Percentiles rank a stretch among this genome's conserved stretches.
phyloP scores from a whole-genome alignment of 2,329 filamentous ascomycete genomes.

The Aspergillus sp. region DNA sequence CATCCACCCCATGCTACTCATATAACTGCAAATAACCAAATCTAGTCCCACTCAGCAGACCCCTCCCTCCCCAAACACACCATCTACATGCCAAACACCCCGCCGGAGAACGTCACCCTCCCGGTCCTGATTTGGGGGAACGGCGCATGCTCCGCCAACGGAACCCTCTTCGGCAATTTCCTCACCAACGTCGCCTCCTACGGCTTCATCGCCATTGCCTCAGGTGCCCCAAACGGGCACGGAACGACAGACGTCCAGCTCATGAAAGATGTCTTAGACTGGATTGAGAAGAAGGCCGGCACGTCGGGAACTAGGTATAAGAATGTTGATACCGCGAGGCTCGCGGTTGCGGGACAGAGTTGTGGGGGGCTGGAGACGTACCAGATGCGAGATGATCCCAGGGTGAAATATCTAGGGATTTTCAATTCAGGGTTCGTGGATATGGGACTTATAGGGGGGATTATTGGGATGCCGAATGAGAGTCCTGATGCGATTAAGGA shows the following conservation, averaged over 20 bases:
- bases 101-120: background rate
- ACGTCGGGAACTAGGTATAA: background rate
- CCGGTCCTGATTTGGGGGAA: conserved; percentile 12
- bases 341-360: conserved; percentile 9
- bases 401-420: conserved; percentile 5
- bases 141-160: conserved; percentile 9
- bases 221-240: background rate
- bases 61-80: conserved; percentile 1
- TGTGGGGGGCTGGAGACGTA: conserved; percentile 12
- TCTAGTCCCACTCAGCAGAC: background rate
- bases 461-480: conserved; percentile 1
- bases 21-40: background rate
- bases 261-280: conserved; percentile 4
- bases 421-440: conserved; percentile 9
- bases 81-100: conserved; percentile 3
- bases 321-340: background rate
- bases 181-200: conserved; percentile 12
- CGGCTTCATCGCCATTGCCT: conserved; percentile 9
- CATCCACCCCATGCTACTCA: background rate
- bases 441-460: background rate
- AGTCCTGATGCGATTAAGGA: background rate
- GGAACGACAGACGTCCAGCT: background rate
- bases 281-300: background rate
- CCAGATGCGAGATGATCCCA: conserved; percentile 8
- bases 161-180: conserved; percentile 8